phyloP scores from a whole-genome alignment of 345 rosid species.

The Gossypium rotundifolium region DNA sequence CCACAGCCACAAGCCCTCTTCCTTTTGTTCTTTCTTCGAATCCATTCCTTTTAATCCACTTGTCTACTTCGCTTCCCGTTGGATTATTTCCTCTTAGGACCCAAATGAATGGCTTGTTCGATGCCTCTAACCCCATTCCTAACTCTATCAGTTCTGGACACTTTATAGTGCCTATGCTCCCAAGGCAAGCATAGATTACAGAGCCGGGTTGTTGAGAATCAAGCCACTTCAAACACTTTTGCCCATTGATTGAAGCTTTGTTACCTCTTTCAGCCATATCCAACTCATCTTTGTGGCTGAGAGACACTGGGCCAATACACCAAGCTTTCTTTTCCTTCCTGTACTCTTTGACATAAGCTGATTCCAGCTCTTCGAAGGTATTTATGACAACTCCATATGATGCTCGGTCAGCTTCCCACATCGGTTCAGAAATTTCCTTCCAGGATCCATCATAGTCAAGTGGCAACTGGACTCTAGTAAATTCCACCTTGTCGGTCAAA shows the following conservation, averaged over 20 bases:
- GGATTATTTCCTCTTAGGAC: background rate
- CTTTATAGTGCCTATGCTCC: background rate
- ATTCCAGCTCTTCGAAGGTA: background rate
- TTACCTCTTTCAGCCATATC: background rate
- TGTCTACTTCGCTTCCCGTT: background rate
- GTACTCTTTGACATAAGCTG: background rate
- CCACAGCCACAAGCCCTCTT: background rate
- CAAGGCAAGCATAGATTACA: background rate
- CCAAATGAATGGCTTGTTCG: background rate
- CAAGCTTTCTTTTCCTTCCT: background rate
- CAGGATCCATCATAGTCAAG: background rate
- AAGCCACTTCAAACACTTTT: background rate
- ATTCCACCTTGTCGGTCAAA: slow-evolving; percentile 23
- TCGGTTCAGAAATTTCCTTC: background rate
- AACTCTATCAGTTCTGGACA: background rate
- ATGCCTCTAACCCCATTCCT: background rate
- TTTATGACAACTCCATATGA: background rate
- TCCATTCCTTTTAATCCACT: background rate
- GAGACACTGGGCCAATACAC: slow-evolving; percentile 5
- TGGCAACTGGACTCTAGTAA: slow-evolving; percentile 28
- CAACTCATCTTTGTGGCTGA: background rate
- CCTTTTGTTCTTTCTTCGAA: background rate
- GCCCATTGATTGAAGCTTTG: background rate
- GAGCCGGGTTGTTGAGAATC: background rate
- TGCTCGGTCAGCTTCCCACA: background rate